These are phyloP conservation scores for Elasticomyces elasticus DNA, from an alignment of 495 filamentous ascomycete genomes.

Conservation along the genomic window DNA sequence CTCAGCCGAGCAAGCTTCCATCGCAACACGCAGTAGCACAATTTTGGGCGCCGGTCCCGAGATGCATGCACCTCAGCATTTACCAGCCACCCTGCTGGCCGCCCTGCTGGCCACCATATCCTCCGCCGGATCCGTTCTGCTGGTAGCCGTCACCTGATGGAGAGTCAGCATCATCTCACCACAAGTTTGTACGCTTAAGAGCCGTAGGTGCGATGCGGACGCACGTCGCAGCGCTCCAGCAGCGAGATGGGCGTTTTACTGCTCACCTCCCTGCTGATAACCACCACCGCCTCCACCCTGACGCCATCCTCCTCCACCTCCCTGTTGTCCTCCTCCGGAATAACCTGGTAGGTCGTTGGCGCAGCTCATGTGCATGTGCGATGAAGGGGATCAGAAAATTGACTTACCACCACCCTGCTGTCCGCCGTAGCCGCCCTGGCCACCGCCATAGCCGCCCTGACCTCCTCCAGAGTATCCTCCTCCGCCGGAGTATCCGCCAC, in stretches of 20 bases:
- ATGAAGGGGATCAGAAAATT: no score
- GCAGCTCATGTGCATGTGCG: no score
- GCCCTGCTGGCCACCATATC: conserved; percentile 15
- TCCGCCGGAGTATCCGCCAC: conserved; percentile 14
- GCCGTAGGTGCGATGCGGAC: neutral
- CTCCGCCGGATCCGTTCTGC: conserved; percentile 10
- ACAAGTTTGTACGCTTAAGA: neutral
- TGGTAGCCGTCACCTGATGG: conserved; percentile 12
- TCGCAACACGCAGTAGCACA: neutral
- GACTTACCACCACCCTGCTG: conserved; percentile 3
- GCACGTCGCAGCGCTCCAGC: neutral
- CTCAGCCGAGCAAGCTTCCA: neutral
- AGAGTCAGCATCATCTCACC: neutral
- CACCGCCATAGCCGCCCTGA: conserved; percentile 12
- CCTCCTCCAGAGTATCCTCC: conserved; percentile 7
- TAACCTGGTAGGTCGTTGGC: conserved; percentile 4
- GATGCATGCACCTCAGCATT: neutral
- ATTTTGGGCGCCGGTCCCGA: neutral
- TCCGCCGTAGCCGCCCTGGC: conserved; percentile 10
- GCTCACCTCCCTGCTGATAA: conserved; percentile 9
- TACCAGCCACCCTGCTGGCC: conserved; percentile 14
- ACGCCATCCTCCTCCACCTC: conserved; percentile 18
- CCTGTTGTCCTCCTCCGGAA: conserved; percentile 14
- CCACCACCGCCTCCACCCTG: conserved; percentile 19
- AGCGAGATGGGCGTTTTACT: neutral